phyloP scores from a whole-genome alignment of 805 yeast genomes.

The Candida stauntonica region DNA sequence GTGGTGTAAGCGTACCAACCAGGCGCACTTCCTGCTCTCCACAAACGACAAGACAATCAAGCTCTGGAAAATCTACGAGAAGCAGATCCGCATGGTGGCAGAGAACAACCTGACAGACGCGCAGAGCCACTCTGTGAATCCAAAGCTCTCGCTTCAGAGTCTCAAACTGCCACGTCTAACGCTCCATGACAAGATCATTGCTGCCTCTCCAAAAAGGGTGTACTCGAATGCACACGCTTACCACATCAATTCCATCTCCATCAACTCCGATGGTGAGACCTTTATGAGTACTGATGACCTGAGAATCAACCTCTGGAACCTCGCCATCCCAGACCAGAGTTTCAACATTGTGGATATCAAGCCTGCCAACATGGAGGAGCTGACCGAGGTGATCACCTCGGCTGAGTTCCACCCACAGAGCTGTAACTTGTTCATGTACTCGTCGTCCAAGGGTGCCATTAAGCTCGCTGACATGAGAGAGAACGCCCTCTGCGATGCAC shows the following conservation, averaged over 20 bases:
- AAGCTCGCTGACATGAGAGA: slow-evolving; percentile 95
- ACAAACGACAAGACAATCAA: slow-evolving; percentile 98
- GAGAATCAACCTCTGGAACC: slow-evolving; percentile 92
- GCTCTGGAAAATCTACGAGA: slow-evolving; percentile 93
- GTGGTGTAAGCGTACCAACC: slow-evolving; percentile 87
- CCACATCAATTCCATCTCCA: slow-evolving; percentile 93
- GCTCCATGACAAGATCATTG: slow-evolving; percentile 91
- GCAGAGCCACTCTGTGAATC: slow-evolving; percentile 8
- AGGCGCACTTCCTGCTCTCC: slow-evolving; percentile 83
- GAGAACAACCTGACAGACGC: slow-evolving; percentile 75
- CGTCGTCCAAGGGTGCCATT: slow-evolving; percentile 92
- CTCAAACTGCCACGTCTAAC: slow-evolving; percentile 83
- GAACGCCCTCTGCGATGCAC: slow-evolving; percentile 89
- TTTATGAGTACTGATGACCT: slow-evolving; percentile 90
- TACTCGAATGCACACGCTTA: slow-evolving; percentile 97
- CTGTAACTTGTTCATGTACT: slow-evolving; percentile 93
- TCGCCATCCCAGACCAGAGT: slow-evolving; percentile 89
- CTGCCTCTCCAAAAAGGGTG: slow-evolving; percentile 88
- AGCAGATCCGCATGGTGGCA: slow-evolving; percentile 84
- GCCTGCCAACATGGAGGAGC: slow-evolving; percentile 98
- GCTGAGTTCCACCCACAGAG: slow-evolving; percentile 93
- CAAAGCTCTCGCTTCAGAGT: slow-evolving; percentile 32
- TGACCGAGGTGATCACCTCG: slow-evolving; percentile 94
- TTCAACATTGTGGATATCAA: slow-evolving; percentile 97
- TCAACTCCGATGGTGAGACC: slow-evolving; percentile 95